A percentile compares a stretch with the other conserved stretches of the same genome.
These are phyloP conservation scores for Populus hybrid DNA, from an alignment of 441 rosid species.

Conservation along the genomic window DNA sequence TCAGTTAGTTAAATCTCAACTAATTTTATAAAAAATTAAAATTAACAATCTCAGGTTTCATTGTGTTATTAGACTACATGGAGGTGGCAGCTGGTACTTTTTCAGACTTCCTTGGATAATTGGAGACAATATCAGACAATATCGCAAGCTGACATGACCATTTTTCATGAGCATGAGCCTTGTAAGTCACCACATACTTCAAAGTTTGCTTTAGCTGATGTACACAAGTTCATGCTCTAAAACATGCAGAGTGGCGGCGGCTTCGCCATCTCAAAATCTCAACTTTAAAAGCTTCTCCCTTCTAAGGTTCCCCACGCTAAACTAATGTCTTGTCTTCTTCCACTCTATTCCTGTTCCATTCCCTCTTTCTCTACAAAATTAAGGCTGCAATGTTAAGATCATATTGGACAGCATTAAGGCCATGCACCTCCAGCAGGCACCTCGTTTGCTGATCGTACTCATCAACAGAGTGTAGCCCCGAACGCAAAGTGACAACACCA, in stretches of 20 bases:
- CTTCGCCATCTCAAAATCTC: neutral
- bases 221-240: neutral
- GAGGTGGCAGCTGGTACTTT: too few species aligned
- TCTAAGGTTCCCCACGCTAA: neutral
- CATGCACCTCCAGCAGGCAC: neutral
- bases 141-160: too few species aligned
- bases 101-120: too few species aligned
- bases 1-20: too few species aligned
- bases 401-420: neutral
- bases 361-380: neutral
- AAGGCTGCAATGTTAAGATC: neutral
- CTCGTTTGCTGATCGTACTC: neutral
- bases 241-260: neutral
- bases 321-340: neutral
- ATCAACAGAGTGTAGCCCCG: constrained; percentile 33
- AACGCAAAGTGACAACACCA: constrained; percentile 71
- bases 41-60: too few species aligned
- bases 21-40: too few species aligned
- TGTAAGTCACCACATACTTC: too few species aligned
- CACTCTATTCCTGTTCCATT: neutral
- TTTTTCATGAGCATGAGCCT: too few species aligned
- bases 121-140: too few species aligned
- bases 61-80: too few species aligned
- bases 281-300: neutral
- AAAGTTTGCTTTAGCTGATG: too few species aligned